Percentiles rank a stretch among this genome's conserved stretches.
Conservation (phyloP, 345 rosid species). For the Dipteronia dyeriana region DNA sequence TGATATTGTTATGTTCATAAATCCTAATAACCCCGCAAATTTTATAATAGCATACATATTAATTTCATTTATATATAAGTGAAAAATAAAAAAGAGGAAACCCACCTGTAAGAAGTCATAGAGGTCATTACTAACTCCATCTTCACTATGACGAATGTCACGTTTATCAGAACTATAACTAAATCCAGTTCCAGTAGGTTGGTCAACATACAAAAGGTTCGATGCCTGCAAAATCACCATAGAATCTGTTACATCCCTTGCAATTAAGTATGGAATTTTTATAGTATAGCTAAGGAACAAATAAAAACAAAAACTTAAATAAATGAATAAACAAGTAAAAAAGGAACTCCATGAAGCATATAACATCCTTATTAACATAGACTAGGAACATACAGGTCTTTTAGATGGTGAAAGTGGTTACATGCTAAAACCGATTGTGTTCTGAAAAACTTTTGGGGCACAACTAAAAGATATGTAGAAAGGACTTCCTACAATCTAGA, state of each 20-base stretch:
- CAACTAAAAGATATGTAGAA: too few relatives aligned
- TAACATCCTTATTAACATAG: background rate
- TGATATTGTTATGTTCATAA: background rate
- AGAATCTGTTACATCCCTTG: slow-evolving; percentile 5
- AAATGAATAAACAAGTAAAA: background rate
- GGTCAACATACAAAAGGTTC: slow-evolving; percentile 92
- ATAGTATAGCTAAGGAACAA: background rate
- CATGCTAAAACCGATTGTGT: too few relatives aligned
- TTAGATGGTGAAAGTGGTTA: too few relatives aligned
- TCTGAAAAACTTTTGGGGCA: too few relatives aligned
- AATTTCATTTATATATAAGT: background rate
- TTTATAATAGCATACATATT: background rate
- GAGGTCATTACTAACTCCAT: slow-evolving; percentile 83
- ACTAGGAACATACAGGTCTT: too few relatives aligned
- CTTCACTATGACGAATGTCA: slow-evolving; percentile 85
- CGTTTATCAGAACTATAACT: slow-evolving; percentile 86
- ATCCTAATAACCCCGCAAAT: background rate
- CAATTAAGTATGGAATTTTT: background rate
- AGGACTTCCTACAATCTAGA: too few relatives aligned
- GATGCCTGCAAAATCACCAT: slow-evolving; percentile 59
- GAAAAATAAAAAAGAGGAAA: background rate
- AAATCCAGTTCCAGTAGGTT: slow-evolving; percentile 97
- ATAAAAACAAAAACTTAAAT: background rate
- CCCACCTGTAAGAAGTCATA: slow-evolving; percentile 97
- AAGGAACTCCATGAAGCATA: background rate